phyloP scores from a whole-genome alignment of 2,329 filamentous ascomycete genomes.

The Cryphonectria radicalis region DNA sequence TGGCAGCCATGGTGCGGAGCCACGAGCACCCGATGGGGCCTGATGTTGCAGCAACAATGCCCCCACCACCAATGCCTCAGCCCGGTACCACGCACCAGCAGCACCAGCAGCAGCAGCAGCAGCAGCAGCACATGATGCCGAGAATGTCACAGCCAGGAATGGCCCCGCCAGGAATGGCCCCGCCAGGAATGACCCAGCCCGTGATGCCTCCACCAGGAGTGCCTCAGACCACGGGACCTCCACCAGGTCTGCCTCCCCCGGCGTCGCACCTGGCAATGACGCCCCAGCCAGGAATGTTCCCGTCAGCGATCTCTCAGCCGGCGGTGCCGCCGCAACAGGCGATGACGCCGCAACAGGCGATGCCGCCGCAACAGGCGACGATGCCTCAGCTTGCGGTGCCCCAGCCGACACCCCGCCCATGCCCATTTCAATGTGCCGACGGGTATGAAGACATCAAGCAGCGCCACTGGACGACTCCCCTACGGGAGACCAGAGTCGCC shows the following conservation, averaged over 20 bases:
- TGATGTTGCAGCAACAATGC: background rate
- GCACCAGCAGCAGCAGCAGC: too few species aligned
- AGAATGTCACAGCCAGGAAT: background rate
- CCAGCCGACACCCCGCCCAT: background rate
- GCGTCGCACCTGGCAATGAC: too few species aligned
- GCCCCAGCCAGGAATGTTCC: too few species aligned
- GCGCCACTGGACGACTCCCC: background rate
- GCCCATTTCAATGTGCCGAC: background rate
- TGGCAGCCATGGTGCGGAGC: background rate
- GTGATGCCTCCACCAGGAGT: background rate
- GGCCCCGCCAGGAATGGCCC: background rate
- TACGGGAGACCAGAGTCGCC: constrained; percentile 7
- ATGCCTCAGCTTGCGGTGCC: too few species aligned
- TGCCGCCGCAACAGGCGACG: too few species aligned
- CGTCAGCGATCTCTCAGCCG: too few species aligned
- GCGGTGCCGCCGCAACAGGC: too few species aligned
- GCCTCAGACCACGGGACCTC: background rate
- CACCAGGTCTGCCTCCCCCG: background rate
- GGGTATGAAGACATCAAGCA: background rate
- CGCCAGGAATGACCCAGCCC: background rate
- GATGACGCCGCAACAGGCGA: too few species aligned
- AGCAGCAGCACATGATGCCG: background rate
- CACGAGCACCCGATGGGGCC: background rate
- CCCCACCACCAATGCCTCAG: too few species aligned
- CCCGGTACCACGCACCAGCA: background rate